Evolutionary conservation across 1,139 yeast genomes (phyloP), one percentile per base, ranked within the genome.

Genomic region (Pichia sp.): DNA sequence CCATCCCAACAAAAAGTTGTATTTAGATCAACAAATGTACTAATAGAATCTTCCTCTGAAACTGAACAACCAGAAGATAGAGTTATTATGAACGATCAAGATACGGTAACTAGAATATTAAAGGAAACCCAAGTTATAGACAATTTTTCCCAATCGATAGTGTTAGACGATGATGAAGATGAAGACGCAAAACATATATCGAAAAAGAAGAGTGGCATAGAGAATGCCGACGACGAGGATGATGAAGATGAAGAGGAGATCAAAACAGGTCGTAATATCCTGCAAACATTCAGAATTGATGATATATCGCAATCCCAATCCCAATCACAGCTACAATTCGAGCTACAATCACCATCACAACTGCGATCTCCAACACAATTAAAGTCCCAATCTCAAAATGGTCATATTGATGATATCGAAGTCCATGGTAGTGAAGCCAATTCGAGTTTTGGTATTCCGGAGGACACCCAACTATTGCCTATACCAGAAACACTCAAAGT

Each of bases 81-180:
- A 28, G 14, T 28, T 7, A 6, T 10, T 4, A 11, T 6, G 31
- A 11, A 28, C n/a, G 28, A 28, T 28, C n/a, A 28, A 28, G 14
- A 28, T 28, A 4, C 14, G 14, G 31, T 28, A 12, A 24, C 14
- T 9, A 15, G 18, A 24, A n/a, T 19, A 22, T 20, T 34, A 10
- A 41, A 46, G 24, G 47, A 40, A 20, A 48, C 51, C 1, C 53
- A 46, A 34, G n/a, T 41, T 4, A 40, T 46, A 12, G 50, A 42
- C n/a, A 34, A 38, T 33, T 36, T 36, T n/a, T 50, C 53, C 3
- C 53, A 47, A 27, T 46, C 53, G 3, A n/a, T 49, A 21, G 46
- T 49, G 4, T 12, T 44, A 8, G 49, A 42, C 3, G 49, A 46
- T 12, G 37, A 32, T 14, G 46, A 42, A 11, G 38, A 38, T 1